phyloP scores from a whole-genome alignment of 148 eudicot species.

The Beta vulgaris region DNA sequence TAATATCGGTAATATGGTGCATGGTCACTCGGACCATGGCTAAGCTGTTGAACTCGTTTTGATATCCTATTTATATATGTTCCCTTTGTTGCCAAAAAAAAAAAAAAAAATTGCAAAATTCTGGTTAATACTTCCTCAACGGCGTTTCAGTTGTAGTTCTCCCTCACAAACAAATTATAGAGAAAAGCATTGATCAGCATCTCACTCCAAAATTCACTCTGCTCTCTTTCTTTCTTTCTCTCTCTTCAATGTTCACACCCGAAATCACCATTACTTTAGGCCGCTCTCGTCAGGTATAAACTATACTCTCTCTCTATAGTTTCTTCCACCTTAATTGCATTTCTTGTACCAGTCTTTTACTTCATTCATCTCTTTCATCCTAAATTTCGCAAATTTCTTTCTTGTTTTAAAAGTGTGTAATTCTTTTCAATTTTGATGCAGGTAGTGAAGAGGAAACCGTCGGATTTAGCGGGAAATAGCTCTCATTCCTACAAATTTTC shows the following conservation, averaged over 20 bases:
- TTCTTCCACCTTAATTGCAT: background rate
- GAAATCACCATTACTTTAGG: slow-evolving; percentile 43
- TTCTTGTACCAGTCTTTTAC: no score
- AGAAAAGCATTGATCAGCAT: no score
- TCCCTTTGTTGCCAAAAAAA: no score
- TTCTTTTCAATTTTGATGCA: background rate
- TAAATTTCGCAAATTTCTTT: background rate
- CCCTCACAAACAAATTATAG: no score
- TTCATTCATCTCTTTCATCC: background rate
- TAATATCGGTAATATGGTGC: no score
- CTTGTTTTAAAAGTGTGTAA: background rate
- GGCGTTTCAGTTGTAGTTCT: no score
- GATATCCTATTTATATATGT: no score
- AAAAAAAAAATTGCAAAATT: no score
- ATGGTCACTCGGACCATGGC: no score
- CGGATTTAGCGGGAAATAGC: background rate
- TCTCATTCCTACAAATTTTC: background rate
- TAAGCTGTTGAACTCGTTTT: no score
- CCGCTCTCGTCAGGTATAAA: slow-evolving; percentile 43
- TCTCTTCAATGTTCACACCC: slow-evolving; percentile 27
- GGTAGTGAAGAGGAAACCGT: slow-evolving; percentile 34
- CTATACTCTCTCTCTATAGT: no score
- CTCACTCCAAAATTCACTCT: background rate
- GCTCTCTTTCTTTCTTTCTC: background rate
- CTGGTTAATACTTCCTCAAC: no score